Evolutionary conservation across 2,329 filamentous ascomycete species (phyloP).

Genomic region (Ceratocystiopsis minuta): DNA sequence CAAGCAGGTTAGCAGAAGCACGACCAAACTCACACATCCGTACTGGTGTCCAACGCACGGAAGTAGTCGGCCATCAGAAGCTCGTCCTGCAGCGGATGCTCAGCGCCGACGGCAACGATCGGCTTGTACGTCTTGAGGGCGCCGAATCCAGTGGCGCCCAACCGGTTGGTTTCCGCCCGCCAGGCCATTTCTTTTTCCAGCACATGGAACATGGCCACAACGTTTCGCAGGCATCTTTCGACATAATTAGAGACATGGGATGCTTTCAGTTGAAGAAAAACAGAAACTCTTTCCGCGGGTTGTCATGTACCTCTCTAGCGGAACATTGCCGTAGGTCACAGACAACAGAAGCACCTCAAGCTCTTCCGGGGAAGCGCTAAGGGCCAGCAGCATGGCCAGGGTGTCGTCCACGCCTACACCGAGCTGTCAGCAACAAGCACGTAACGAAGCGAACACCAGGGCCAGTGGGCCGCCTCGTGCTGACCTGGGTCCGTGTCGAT

Average conservation of each 20-base stretch:
- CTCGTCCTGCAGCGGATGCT: slow-evolving; percentile 71
- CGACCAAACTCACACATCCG: not conserved
- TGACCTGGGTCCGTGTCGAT: slow-evolving; percentile 85
- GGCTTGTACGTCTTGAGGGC: slow-evolving; percentile 57
- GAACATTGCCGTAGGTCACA: slow-evolving; percentile 85
- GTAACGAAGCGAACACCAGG: too few relatives aligned
- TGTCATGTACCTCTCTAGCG: slow-evolving; percentile 49
- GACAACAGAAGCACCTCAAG: slow-evolving; percentile 74
- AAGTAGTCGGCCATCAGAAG: slow-evolving; percentile 71
- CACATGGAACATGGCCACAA: slow-evolving; percentile 78
- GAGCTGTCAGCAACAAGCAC: too few relatives aligned
- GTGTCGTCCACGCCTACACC: slow-evolving; percentile 68
- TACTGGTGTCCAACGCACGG: slow-evolving; percentile 36
- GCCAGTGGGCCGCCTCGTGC: not conserved
- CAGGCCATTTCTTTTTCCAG: slow-evolving; percentile 78
- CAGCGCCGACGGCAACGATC: slow-evolving; percentile 69
- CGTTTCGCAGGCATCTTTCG: slow-evolving; percentile 67
- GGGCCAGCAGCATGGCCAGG: slow-evolving; percentile 69
- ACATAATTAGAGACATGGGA: too few relatives aligned
- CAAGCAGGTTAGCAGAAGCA: not conserved
- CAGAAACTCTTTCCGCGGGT: too few relatives aligned
- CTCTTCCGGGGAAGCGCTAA: slow-evolving; percentile 67
- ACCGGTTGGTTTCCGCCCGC: slow-evolving; percentile 49
- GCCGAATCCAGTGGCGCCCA: slow-evolving; percentile 46
- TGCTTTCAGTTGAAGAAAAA: not conserved